Evolutionary conservation across 177 flowering plant species (phyloP), one percentile per base, ranked within the genome.

Genomic region (Tripterygium wilfordii): DNA sequence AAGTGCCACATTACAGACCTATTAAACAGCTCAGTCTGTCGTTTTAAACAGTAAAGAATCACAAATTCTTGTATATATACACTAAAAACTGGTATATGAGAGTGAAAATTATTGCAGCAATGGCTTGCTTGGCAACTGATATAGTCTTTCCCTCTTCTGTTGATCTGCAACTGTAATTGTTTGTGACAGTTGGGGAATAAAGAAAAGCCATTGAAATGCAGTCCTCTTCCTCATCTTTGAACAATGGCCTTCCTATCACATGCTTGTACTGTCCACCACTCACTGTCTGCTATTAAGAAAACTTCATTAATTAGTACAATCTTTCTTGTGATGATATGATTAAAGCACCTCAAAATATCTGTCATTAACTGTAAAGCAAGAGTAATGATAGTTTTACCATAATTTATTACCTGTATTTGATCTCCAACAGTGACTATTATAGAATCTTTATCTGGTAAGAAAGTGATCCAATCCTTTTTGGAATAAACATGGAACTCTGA

Each of bases 381-480:
- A n/a, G n/a, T n/a, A n/a, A n/a, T n/a, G n/a, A n/a, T n/a, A n/a
- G n/a, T n/a, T n/a, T n/a, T n/a, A n/a, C n/a, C n/a, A n/a, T 36
- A 18, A 6, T 20, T 4, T 8, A 36, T 16, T 67, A 87, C 98
- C 95, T 87, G 96, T 2, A 76, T 56, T 53, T 74, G 88, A 59
- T 90, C 96, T 10, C 98, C 98, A 44, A 75, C 24, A 0, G 96
- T 90, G 63, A 90, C 45, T 13, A 87, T 48, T 2, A 87, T 18
- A 13, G 91, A 78, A 49, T 71, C 67, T 33, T 53, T 35, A 12
- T 56, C 61, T 0, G 94, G 91, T 45, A 37, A 39, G 38, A 90
- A 90, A 35, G 94, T 80, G 8, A 70, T 48, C 96, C 94, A 90
- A 3, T 91, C 91, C 64, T 76, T 84, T 81, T 82, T 87, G 32